phyloP scores from a whole-genome alignment of 306 rosid species.

The Rubus parviflorus region DNA sequence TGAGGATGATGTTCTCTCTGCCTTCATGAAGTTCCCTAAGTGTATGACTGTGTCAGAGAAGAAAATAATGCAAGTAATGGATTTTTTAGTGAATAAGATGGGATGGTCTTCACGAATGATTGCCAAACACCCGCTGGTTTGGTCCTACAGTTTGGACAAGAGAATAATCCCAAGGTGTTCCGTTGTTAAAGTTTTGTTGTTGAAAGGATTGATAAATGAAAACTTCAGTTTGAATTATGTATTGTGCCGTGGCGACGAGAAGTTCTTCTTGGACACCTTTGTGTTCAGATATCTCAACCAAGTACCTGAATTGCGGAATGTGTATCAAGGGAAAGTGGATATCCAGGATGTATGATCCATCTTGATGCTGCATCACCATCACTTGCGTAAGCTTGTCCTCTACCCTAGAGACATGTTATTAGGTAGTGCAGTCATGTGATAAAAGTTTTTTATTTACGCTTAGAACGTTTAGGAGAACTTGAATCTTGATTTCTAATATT shows the following conservation, averaged over 20 bases:
- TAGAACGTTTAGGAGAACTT: too few relatives aligned
- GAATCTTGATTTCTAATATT: too few relatives aligned
- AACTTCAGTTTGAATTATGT: background rate
- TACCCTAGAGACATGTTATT: too few relatives aligned
- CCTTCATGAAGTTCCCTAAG: conserved; percentile 39
- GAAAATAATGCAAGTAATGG: conserved; percentile 38
- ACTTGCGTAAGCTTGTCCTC: too few relatives aligned
- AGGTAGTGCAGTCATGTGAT: too few relatives aligned
- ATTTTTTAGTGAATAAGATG: conserved; percentile 32
- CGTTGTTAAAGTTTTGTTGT: conserved; percentile 14
- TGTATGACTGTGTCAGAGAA: conserved; percentile 29
- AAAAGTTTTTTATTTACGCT: too few relatives aligned
- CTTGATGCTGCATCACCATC: too few relatives aligned
- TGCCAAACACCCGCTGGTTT: background rate
- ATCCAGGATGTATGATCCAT: too few relatives aligned
- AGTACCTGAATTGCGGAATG: too few relatives aligned
- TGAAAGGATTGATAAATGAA: conserved; percentile 28
- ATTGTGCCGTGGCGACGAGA: background rate
- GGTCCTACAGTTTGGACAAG: conserved; percentile 31
- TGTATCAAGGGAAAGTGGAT: too few relatives aligned
- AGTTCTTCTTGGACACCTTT: conserved; percentile 10
- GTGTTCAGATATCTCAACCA: too few relatives aligned
- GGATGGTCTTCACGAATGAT: conserved; percentile 26
- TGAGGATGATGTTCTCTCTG: conserved; percentile 29
- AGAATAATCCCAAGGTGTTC: conserved; percentile 45